These are phyloP conservation scores for Boletus smithii DNA, from an alignment of 1,284 basidiomycete genomes.

Conservation along the genomic window DNA sequence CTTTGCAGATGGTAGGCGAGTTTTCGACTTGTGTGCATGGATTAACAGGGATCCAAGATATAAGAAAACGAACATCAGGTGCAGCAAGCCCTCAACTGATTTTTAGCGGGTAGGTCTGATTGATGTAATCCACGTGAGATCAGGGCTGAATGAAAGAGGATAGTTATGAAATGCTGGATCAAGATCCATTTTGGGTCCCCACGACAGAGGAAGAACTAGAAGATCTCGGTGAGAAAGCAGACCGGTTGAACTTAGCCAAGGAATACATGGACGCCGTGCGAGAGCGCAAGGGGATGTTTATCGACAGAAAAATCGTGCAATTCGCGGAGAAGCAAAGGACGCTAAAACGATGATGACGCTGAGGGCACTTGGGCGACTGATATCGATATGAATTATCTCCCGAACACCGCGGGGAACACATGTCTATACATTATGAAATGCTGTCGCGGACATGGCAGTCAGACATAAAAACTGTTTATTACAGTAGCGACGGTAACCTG, in stretches of 20 bases:
- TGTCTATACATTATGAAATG: constrained; percentile 12
- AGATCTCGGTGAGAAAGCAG: constrained; percentile 94
- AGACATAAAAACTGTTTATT: not conserved
- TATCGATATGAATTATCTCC: too few relatives aligned
- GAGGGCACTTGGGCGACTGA: too few relatives aligned
- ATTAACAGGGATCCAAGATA: constrained; percentile 50
- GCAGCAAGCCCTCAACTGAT: constrained; percentile 96
- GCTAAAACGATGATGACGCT: constrained; percentile 65
- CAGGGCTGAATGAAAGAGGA: constrained; percentile 16
- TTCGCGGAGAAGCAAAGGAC: constrained; percentile 96
- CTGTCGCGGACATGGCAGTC: constrained; percentile 15
- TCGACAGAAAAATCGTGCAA: constrained; percentile 90
- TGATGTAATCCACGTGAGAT: constrained; percentile 1
- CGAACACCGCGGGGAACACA: constrained; percentile 1
- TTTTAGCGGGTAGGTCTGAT: constrained; percentile 76
- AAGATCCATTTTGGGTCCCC: constrained; percentile 99
- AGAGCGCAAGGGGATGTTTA: constrained; percentile 92
- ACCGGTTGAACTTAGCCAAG: constrained; percentile 92
- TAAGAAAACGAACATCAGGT: constrained; percentile 93
- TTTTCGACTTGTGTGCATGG: not conserved
- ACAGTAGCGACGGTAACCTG: constrained; percentile 14
- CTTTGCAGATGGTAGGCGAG: constrained; percentile 83
- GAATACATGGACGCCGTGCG: constrained; percentile 91
- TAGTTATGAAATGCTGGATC: constrained; percentile 84
- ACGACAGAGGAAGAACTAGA: constrained; percentile 97